These are phyloP conservation scores for Verticillium zaregamsianum DNA, from an alignment of 2,329 filamentous ascomycete genomes.

Conservation along the genomic window DNA sequence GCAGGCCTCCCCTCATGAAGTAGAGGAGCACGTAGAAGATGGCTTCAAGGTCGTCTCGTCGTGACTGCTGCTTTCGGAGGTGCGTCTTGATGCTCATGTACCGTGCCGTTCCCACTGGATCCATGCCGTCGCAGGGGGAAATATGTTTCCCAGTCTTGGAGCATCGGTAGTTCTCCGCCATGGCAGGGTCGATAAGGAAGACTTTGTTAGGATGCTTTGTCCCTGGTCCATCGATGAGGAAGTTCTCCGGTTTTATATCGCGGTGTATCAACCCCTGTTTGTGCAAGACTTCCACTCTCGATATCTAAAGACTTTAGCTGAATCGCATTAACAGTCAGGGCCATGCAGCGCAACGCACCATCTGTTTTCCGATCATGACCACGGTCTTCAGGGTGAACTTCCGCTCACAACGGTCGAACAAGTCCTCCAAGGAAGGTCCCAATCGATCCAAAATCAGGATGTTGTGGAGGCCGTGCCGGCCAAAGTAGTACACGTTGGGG, in stretches of 20 bases:
- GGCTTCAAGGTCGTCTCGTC: not conserved
- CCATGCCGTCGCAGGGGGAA: not conserved
- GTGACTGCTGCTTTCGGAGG: not conserved
- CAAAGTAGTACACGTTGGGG: not conserved
- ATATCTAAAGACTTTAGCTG: not conserved
- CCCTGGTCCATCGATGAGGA: not conserved
- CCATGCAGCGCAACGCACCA: not conserved
- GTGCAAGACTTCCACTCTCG: not conserved
- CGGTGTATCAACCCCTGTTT: not conserved
- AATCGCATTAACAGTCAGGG: not conserved
- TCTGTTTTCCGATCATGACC: not conserved
- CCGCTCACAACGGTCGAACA: not conserved
- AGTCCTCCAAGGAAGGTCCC: not conserved
- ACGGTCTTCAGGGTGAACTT: not conserved
- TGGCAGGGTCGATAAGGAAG: not conserved
- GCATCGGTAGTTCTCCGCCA: not conserved
- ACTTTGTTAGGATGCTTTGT: not conserved
- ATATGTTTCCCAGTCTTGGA: not conserved
- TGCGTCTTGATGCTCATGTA: not conserved
- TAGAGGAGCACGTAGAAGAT: not conserved
- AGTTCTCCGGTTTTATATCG: not conserved
- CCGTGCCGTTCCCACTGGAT: not conserved
- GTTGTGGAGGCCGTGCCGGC: not conserved
- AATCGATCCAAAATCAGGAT: not conserved
- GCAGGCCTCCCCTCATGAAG: not conserved